Base-by-base conservation (phyloP, 306 rosid species). In the Macrotyloma uniflorum region DNA sequence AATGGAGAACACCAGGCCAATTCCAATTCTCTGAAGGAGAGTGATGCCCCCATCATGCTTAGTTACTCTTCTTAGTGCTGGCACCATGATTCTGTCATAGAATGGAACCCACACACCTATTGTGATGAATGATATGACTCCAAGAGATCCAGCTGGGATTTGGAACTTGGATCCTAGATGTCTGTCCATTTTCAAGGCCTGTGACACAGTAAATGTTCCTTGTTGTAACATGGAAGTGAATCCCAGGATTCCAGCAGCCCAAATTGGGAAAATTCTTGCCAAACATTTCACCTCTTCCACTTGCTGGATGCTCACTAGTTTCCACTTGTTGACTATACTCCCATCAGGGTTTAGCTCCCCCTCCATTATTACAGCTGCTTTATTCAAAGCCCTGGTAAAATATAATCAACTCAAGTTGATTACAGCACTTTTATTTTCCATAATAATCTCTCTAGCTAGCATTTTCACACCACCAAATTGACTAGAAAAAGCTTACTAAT, bases 251-350 rank as follows among this genome's bases (percentile, higher is more conserved):
- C 78, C 59, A 2, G 90, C 80, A 1, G 79, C 69, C 94, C 97
- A 89, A 0, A 94, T 77, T 36, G 96, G 97, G 8, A 85, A 28
- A n/a, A 59, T 68, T 72, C 81, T 55, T 5, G 42, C 77, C 12
- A 85, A 35, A 65, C 88, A 87, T 86, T 87, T 89, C 0, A 89
- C 74, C 26, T 90, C 94, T 84, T 91, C 97, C 1, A 93, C 90
- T 32, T 90, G 84, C n/a, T 90, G 96, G 1, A 92, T 81, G 88
- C 87, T 83, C 0, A 85, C 84, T 0, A 94, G 80, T 5, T 74
- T 78, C 97, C 96, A 89, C 0, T 78, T 23, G 61, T 90, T 80
- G 15, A 35, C 72, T n/a, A 82, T 43, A 18, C 53, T 84, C 10
- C 98, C 93, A 46, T 88, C 91, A 16, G 75, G 75, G 35, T 84